Conservation (phyloP, 1,284 basidiomycete species). For the Sporisorium exsertum region DNA sequence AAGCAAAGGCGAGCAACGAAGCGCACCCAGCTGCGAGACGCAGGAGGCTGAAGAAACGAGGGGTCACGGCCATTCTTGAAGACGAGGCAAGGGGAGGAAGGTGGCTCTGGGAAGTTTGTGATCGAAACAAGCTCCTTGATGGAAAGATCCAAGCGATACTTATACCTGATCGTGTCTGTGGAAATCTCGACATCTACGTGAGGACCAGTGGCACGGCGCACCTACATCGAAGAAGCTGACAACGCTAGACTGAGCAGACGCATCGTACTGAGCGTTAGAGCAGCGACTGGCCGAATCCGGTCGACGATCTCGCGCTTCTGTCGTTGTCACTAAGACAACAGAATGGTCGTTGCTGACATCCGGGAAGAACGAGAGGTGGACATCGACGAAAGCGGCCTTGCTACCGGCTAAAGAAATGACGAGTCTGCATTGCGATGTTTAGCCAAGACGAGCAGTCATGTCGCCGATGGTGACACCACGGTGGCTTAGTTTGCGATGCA, state of each 20-base stretch:
- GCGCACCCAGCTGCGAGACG: slow-evolving; percentile 12
- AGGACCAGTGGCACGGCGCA: too few relatives aligned
- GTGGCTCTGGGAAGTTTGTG: neutral
- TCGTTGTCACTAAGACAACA: neutral
- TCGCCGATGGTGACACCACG: neutral
- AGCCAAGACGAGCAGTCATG: neutral
- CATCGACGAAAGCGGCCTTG: neutral
- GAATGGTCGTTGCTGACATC: neutral
- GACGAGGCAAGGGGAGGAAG: neutral
- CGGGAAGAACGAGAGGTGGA: neutral
- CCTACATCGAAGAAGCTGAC: too few relatives aligned
- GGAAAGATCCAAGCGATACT: neutral
- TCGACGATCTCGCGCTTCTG: neutral
- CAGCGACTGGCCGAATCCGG: too few relatives aligned
- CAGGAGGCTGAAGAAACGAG: slow-evolving; percentile 14
- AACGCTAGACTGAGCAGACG: too few relatives aligned
- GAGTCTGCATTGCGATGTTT: neutral
- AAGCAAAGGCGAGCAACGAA: slow-evolving; percentile 11
- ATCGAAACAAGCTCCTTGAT: neutral
- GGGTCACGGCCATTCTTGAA: slow-evolving; percentile 6
- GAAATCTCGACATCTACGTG: too few relatives aligned
- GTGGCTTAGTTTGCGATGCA: neutral
- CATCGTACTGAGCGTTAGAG: too few relatives aligned
- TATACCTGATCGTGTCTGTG: neutral
- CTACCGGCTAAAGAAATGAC: neutral